Evolutionary conservation across 2,329 filamentous ascomycete species (phyloP).

Genomic region (Fusarium virguliforme): DNA sequence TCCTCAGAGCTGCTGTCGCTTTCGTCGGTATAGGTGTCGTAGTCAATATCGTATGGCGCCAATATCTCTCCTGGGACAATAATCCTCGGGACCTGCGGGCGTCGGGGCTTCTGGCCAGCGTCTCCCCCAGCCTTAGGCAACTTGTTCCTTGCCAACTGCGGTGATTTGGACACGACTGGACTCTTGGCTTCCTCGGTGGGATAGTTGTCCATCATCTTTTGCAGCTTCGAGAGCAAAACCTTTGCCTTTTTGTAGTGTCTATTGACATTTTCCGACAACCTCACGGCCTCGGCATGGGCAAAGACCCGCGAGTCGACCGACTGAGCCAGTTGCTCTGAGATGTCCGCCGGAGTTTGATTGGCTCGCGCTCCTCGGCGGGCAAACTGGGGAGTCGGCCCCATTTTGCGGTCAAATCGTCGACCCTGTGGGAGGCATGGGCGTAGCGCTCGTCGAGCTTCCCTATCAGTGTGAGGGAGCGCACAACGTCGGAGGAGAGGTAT

Average conservation of each 20-base stretch:
- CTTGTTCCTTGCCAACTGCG: constrained; percentile 68
- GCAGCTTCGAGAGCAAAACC: constrained; percentile 71
- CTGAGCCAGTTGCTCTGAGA: constrained; percentile 71
- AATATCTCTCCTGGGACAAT: constrained; percentile 78
- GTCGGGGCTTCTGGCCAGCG: constrained; percentile 64
- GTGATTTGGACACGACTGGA: constrained; percentile 68
- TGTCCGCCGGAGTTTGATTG: constrained; percentile 71
- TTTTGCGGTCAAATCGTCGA: constrained; percentile 70
- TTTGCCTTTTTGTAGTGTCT: constrained; percentile 75
- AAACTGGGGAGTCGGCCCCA: constrained; percentile 72
- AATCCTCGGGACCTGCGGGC: constrained; percentile 69
- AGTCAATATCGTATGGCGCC: constrained; percentile 76
- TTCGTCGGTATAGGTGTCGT: constrained; percentile 70
- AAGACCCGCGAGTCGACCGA: constrained; percentile 71
- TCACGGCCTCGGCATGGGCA: constrained; percentile 73
- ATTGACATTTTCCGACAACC: constrained; percentile 75
- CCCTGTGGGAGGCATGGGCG: constrained; percentile 67
- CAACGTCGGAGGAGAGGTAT: constrained; percentile 77
- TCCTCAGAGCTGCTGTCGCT: constrained; percentile 69
- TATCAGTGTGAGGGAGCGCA: constrained; percentile 76
- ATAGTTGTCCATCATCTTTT: constrained; percentile 74
- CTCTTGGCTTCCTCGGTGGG: constrained; percentile 69
- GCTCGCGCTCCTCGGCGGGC: constrained; percentile 63
- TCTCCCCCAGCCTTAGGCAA: constrained; percentile 62
- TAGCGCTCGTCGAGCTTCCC: constrained; percentile 75